Percentiles rank a stretch among this genome's conserved stretches.
Evolutionary conservation across 1,284 basidiomycete genomes (phyloP).

Genomic region (Sanghuangporus baumii): DNA sequence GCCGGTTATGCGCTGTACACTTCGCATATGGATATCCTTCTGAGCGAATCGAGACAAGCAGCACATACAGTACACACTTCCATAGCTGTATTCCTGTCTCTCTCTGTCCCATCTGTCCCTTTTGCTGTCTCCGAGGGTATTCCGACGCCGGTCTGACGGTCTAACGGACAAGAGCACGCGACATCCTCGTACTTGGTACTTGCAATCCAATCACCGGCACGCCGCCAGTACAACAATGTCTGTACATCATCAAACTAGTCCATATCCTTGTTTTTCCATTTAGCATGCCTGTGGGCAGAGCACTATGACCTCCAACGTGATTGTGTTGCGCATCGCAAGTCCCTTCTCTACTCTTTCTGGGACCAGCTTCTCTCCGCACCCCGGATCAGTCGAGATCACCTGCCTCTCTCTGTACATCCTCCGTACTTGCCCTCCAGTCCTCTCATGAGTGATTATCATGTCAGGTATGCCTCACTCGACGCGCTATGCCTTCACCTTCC

Average conservation of each 20-base stretch:
- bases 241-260: neutral
- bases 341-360: neutral
- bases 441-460: neutral
- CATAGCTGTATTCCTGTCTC: neutral
- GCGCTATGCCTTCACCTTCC: neutral
- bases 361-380: neutral
- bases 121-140: neutral
- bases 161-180: neutral
- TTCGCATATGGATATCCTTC: neutral
- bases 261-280: neutral
- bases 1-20: too few species aligned
- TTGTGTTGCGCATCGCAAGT: neutral
- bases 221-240: neutral
- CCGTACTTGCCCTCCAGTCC: neutral
- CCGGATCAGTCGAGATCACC: constrained; percentile 2
- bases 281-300: neutral
- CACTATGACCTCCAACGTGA: neutral
- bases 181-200: neutral
- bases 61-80: neutral
- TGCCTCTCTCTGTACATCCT: neutral
- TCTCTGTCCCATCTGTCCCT: neutral
- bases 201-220: neutral
- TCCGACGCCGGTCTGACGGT: constrained; percentile 1
- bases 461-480: neutral
- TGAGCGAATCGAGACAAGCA: neutral